Evolutionary conservation across 495 filamentous ascomycete species (phyloP).

Genomic region (Talaromyces wortmannii): DNA sequence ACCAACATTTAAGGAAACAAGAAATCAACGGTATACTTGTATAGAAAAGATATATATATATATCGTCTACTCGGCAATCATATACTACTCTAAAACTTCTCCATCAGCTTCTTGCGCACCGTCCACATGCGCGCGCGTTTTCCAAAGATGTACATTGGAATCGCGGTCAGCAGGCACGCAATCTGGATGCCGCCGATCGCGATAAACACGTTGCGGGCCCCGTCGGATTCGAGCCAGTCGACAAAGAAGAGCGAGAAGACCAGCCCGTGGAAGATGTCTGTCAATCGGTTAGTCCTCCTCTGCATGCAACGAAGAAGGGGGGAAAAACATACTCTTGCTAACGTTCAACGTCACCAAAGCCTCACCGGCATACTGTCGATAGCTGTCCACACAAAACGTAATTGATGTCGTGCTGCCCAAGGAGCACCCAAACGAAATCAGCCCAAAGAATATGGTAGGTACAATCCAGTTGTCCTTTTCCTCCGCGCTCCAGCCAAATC

Average conservation of each 20-base stretch:
- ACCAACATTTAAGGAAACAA: no score
- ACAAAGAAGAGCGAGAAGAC: constrained; percentile 91
- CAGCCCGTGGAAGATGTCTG: constrained; percentile 80
- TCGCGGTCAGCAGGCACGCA: constrained; percentile 62
- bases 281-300: constrained; percentile 2
- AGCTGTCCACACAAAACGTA: constrained; percentile 90
- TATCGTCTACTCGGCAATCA: no score
- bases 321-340: constrained; percentile 60
- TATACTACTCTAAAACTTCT: constrained; percentile 56
- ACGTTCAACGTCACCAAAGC: constrained; percentile 94
- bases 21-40: no score
- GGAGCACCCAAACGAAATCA: constrained; percentile 90
- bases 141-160: constrained; percentile 95
- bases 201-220: constrained; percentile 71
- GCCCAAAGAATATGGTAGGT: constrained; percentile 85
- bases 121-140: constrained; percentile 98
- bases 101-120: constrained; percentile 80
- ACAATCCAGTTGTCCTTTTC: constrained; percentile 78
- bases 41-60: no score
- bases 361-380: constrained; percentile 90
- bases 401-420: constrained; percentile 91
- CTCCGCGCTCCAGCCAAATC: constrained; percentile 84
- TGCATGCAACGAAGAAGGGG: not conserved
- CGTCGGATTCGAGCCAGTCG: constrained; percentile 69
- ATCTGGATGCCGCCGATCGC: constrained; percentile 85